phyloP scores from a whole-genome alignment of 2,329 filamentous ascomycete species.

The Monosporascus sp. region DNA sequence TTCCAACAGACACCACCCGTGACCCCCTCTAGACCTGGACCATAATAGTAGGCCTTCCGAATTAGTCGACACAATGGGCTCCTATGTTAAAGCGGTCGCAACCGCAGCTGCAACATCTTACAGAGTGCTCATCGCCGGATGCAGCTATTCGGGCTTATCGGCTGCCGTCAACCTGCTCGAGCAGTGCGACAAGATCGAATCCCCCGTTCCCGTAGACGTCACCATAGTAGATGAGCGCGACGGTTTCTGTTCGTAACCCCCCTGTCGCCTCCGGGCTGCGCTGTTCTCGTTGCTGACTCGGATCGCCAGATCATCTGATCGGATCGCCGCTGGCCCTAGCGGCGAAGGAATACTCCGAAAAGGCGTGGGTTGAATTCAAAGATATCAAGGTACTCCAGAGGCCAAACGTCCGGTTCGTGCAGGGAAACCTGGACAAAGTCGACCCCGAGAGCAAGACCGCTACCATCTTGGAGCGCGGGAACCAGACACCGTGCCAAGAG shows the following conservation, averaged over 20 bases:
- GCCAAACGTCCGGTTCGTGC: conserved; percentile 57
- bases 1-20: not conserved
- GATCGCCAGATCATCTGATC: conserved; percentile 61
- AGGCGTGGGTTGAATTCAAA: conserved; percentile 64
- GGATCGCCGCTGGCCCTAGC: conserved; percentile 69
- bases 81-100: conserved; percentile 7
- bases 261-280: too few species aligned
- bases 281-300: conserved; percentile 1
- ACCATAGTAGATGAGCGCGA: conserved; percentile 76
- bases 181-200: conserved; percentile 46
- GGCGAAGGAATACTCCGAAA: conserved; percentile 55
- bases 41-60: not conserved
- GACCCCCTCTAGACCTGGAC: too few species aligned
- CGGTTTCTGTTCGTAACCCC: conserved; percentile 63
- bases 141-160: conserved; percentile 67
- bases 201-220: conserved; percentile 56
- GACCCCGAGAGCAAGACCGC: conserved; percentile 56
- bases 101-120: conserved; percentile 27
- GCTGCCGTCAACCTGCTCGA: conserved; percentile 63
- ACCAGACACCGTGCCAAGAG: conserved; percentile 36
- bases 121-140: conserved; percentile 62
- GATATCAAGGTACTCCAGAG: conserved; percentile 62
- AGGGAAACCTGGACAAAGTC: conserved; percentile 57
- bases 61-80: conserved; percentile 5
- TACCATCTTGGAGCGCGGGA: conserved; percentile 43